Base-by-base conservation (phyloP, 106 monocot species). In the Dendrobium huoshanense region DNA sequence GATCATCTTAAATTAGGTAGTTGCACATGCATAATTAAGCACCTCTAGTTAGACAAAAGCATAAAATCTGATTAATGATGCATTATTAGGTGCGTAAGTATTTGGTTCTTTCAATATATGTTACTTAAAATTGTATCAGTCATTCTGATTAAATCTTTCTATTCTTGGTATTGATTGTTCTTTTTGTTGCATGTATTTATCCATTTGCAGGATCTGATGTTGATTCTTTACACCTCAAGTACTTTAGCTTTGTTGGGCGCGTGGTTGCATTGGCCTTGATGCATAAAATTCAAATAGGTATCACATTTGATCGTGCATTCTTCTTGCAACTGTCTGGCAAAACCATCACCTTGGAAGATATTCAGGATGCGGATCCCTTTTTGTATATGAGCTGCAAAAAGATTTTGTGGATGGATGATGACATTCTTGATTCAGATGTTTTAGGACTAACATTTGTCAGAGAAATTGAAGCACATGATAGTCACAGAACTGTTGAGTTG, bases 171-270 rank as follows among this genome's bases (percentile, higher is more conserved):
- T 33, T 72, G 72, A 29, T 37, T 37, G 37, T 33, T 29, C 29
- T 20, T 22, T 22, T 65, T 65, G 24, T 1, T 65, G n/a, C 24
- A 65, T 65, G 65, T 8, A 24, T 75, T 75, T 45, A 29, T 55
- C 17, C 18, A 44, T 42, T 1, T 81, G 81, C 90, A 96, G 96
- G 87, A 79, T 96, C 96, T 80, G 74, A 51, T 80, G 88, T 90
- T 73, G 92, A 96, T 74, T 86, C 96, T 43, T 77, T 96, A 82
- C 90, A 96, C 83, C 91, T 88, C 25, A 84, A 90, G 48, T 96
- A 96, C 82, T 96, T 93, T 76, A 47, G 25, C n/a, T 91, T 94
- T 67, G 86, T 81, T 59, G 94, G 94, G 20, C 82, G 94, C 33
- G 67, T 94, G 5, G 87, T 94, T 86, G 94, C 91, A 78, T 78